A percentile compares a stretch with the other conserved stretches of the same genome.
Conservation (phyloP, 2,329 filamentous ascomycete species). For the Neonectria punicea region DNA sequence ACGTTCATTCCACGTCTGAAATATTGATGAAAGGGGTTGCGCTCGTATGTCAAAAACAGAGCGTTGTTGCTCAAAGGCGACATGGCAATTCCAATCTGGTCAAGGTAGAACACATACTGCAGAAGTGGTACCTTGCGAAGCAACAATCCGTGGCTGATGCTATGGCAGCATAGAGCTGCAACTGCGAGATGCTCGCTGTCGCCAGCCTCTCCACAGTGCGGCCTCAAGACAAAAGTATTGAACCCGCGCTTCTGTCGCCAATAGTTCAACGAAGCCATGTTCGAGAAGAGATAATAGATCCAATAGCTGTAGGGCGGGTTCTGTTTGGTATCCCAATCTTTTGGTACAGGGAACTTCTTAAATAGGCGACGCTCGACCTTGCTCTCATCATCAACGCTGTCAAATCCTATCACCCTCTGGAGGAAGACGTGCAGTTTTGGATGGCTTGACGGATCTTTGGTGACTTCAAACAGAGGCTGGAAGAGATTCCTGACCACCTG, state of each 20-base stretch:
- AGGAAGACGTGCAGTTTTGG: conserved; percentile 95
- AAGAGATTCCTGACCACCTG: conserved; percentile 93
- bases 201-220: conserved; percentile 96
- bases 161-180: conserved; percentile 91
- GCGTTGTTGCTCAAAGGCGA: conserved; percentile 99
- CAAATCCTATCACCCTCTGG: conserved; percentile 94
- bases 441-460: conserved; percentile 84
- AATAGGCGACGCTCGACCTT: conserved; percentile 95
- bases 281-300: conserved; percentile 97
- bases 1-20: conserved; percentile 96
- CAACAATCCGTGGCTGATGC: conserved; percentile 93
- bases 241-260: conserved; percentile 93
- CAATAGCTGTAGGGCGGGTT: conserved; percentile 99
- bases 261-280: conserved; percentile 90
- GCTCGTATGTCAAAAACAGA: conserved; percentile 93
- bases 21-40: conserved; percentile 95
- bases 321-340: conserved; percentile 88
- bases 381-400: conserved; percentile 98
- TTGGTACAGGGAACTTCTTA: conserved; percentile 92
- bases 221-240: conserved; percentile 92
- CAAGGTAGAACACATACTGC: conserved; percentile 97
- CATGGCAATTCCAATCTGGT: conserved; percentile 99
- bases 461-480: conserved; percentile 93
- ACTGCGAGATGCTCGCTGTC: conserved; percentile 96
- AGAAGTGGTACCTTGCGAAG: conserved; percentile 93